A percentile compares a stretch with the other conserved stretches of the same genome.
Evolutionary conservation across 2,329 filamentous ascomycete genomes (phyloP).

Genomic region (Chaetomiaceae sp.): DNA sequence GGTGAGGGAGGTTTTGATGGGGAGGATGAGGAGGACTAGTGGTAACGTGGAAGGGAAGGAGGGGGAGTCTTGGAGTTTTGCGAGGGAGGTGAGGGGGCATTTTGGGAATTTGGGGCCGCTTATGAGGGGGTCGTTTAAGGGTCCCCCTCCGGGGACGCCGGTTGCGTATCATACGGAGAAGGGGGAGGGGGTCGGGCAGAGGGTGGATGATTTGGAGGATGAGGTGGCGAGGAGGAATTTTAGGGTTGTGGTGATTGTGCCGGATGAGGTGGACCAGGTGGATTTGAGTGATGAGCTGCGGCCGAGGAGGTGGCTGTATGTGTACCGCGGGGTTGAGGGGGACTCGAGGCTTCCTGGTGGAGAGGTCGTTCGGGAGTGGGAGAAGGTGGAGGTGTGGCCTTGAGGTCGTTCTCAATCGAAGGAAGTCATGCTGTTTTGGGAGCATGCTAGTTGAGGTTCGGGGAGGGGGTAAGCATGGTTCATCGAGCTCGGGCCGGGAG

Average conservation of each 20-base stretch:
- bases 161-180: conserved; percentile 46
- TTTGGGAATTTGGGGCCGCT: conserved; percentile 83
- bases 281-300: conserved; percentile 65
- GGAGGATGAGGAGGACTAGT: conserved; percentile 55
- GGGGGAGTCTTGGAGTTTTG: conserved; percentile 66
- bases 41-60: conserved; percentile 19
- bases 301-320: conserved; percentile 63
- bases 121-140: conserved; percentile 74
- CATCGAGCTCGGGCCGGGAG: no score
- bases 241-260: conserved; percentile 75
- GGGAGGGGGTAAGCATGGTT: no score
- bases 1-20: conserved; percentile 52
- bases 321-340: conserved; percentile 43
- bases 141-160: conserved; percentile 63
- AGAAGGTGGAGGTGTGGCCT: conserved; percentile 66
- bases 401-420: conserved; percentile 26
- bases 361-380: conserved; percentile 54
- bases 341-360: conserved; percentile 30
- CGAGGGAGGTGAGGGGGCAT: conserved; percentile 73
- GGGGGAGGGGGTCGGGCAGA: conserved; percentile 46
- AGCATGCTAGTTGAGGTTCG: no score
- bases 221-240: conserved; percentile 69
- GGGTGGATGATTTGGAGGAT: conserved; percentile 68
- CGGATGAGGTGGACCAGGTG: conserved; percentile 69
- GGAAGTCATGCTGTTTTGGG: background rate